These are phyloP conservation scores for Cydonia oblonga DNA, from an alignment of 331 rosid genomes.

Conservation along the genomic window DNA sequence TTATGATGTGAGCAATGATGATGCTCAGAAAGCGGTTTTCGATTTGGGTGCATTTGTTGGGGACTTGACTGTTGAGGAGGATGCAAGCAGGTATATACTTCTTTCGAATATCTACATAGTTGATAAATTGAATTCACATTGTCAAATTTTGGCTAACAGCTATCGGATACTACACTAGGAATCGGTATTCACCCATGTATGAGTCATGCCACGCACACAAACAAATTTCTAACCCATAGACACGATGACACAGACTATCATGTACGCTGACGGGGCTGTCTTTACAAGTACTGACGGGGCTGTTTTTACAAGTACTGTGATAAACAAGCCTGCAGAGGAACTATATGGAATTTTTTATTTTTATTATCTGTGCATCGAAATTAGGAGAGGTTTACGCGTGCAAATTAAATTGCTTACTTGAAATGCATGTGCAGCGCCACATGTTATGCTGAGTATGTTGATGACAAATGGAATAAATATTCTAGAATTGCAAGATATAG, in stretches of 20 bases:
- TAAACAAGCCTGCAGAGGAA: background rate
- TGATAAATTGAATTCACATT: background rate
- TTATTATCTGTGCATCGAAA: background rate
- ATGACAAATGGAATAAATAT: background rate
- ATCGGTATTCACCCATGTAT: background rate
- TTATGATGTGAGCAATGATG: slow-evolving; percentile 20
- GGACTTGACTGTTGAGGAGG: slow-evolving; percentile 69
- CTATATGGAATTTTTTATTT: background rate
- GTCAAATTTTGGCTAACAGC: background rate
- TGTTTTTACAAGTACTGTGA: background rate
- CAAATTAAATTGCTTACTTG: background rate
- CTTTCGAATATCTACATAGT: background rate
- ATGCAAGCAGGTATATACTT: slow-evolving; percentile 37
- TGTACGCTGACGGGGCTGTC: background rate
- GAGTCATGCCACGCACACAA: background rate
- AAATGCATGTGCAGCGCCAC: background rate
- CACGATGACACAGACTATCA: background rate
- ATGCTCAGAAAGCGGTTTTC: slow-evolving; percentile 34
- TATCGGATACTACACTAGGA: background rate
- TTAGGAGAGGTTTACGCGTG: background rate
- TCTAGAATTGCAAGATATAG: background rate
- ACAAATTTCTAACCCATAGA: background rate
- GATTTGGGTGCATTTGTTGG: slow-evolving; percentile 82
- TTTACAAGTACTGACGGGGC: background rate
- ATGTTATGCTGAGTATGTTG: background rate